A percentile compares a stretch with the other conserved stretches of the same genome.
Conservation (phyloP, 2,329 filamentous ascomycete species). For the Leptographium flavum region DNA sequence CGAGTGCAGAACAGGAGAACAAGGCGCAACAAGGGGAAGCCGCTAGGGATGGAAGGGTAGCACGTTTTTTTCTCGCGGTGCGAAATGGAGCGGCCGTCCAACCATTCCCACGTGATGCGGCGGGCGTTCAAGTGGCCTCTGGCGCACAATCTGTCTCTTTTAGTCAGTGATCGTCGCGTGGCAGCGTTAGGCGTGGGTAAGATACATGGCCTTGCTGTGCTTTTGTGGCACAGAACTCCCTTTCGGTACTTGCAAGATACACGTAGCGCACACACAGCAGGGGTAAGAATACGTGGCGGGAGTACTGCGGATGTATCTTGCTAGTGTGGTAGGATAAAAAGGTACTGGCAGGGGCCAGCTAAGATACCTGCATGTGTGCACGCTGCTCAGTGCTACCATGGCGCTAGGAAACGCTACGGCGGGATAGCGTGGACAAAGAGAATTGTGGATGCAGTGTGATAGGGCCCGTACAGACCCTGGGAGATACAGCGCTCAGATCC, state of each 20-base stretch:
- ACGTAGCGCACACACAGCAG: too few species aligned
- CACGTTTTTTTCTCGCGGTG: conserved; percentile 9
- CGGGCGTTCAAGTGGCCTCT: not conserved
- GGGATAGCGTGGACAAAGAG: too few species aligned
- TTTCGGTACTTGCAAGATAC: not conserved
- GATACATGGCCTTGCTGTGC: not conserved
- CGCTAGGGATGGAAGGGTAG: conserved; percentile 12
- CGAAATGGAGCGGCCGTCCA: not conserved
- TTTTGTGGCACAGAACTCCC: not conserved
- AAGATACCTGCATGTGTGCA: too few species aligned
- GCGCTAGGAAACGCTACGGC: not conserved
- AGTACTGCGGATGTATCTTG: too few species aligned
- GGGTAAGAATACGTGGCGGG: too few species aligned
- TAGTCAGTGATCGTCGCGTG: conserved; percentile 4
- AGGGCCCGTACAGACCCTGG: too few species aligned
- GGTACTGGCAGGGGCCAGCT: too few species aligned
- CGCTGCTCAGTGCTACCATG: not conserved
- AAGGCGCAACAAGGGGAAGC: conserved; percentile 6
- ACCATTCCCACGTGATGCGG: conserved; percentile 2
- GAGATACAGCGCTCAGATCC: too few species aligned
- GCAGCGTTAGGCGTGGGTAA: not conserved
- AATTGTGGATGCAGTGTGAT: too few species aligned
- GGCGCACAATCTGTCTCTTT: not conserved
- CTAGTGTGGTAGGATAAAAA: too few species aligned
- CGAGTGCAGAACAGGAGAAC: not conserved